Percentiles rank a stretch among this genome's conserved stretches.
Evolutionary conservation across 139 green algal species (phyloP).

Genomic region (Auxenochlorella pyrenoidosa): DNA sequence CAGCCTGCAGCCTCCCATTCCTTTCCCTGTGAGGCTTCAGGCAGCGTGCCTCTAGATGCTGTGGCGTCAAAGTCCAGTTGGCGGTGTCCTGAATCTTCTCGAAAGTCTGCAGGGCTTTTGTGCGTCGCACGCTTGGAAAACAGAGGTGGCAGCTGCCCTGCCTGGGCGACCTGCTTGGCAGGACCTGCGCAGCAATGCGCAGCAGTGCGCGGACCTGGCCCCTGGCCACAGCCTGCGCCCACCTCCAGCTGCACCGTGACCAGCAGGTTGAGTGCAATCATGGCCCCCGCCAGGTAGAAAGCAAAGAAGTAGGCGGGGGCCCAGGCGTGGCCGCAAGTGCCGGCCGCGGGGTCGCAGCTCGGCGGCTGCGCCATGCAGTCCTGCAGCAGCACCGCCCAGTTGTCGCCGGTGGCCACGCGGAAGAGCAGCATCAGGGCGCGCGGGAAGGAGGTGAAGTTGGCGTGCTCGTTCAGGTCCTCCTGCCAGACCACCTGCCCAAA

Average conservation of each 20-base stretch:
- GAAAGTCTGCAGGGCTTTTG: conserved; percentile 84
- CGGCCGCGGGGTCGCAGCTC: conserved; percentile 50
- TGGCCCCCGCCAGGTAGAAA: conserved; percentile 70
- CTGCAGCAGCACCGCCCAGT: conserved; percentile 62
- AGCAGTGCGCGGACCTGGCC: no score
- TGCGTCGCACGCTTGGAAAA: background rate
- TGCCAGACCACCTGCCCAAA: conserved; percentile 56
- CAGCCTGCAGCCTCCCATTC: no score
- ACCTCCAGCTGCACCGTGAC: background rate
- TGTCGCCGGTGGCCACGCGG: conserved; percentile 76
- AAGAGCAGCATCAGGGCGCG: conserved; percentile 48
- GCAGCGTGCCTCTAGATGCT: conserved; percentile 16
- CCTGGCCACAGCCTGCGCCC: background rate
- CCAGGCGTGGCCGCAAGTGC: conserved; percentile 52
- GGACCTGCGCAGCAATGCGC: no score
- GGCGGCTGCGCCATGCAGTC: conserved; percentile 60
- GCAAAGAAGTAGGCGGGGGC: conserved; percentile 74
- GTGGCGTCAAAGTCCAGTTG: conserved; percentile 46
- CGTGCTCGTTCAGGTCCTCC: conserved; percentile 65
- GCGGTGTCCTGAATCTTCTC: conserved; percentile 75
- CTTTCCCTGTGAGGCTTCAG: no score
- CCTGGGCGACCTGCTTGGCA: no score
- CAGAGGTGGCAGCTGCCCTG: background rate
- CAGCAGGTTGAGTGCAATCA: conserved; percentile 7
- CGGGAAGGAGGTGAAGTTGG: conserved; percentile 69